These are phyloP conservation scores for Puccinia polysora DNA, from an alignment of 1,284 basidiomycete genomes.

Conservation along the genomic window DNA sequence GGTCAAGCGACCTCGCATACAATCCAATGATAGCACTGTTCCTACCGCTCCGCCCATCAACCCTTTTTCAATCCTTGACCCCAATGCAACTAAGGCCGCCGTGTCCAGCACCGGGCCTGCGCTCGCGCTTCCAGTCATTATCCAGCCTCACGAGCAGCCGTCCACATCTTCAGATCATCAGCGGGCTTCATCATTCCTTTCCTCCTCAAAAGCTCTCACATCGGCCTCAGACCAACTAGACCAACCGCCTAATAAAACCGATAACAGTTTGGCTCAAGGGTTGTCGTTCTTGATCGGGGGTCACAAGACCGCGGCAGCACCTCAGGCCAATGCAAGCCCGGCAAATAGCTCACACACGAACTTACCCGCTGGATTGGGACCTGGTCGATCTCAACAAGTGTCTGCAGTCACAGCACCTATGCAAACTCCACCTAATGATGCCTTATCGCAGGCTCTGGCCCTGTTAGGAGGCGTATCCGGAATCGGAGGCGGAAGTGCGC, in stretches of 20 bases:
- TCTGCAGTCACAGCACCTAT: not conserved
- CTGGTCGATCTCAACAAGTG: not conserved
- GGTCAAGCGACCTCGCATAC: constrained; percentile 17
- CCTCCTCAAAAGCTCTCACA: not conserved
- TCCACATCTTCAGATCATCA: not conserved
- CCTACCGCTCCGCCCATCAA: not conserved
- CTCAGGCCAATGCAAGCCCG: constrained; percentile 2
- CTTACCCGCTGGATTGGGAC: not conserved
- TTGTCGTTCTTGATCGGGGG: constrained; percentile 15
- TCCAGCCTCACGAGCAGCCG: not conserved
- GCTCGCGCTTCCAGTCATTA: too few species aligned
- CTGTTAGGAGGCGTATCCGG: constrained; percentile 1
- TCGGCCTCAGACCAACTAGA: not conserved
- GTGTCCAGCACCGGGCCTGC: not conserved
- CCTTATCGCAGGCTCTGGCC: constrained; percentile 17
- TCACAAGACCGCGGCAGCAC: not conserved
- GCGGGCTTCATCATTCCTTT: not conserved
- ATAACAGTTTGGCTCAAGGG: constrained; percentile 27
- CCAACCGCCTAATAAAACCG: not conserved
- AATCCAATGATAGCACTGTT: constrained; percentile 7
- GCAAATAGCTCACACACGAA: constrained; percentile 2
- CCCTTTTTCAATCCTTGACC: not conserved
- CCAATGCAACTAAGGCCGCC: not conserved
- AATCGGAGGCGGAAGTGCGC: not conserved
- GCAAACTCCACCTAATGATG: constrained; percentile 14